Base-by-base conservation (phyloP, 345 rosid species). In the Barbarea vulgaris region DNA sequence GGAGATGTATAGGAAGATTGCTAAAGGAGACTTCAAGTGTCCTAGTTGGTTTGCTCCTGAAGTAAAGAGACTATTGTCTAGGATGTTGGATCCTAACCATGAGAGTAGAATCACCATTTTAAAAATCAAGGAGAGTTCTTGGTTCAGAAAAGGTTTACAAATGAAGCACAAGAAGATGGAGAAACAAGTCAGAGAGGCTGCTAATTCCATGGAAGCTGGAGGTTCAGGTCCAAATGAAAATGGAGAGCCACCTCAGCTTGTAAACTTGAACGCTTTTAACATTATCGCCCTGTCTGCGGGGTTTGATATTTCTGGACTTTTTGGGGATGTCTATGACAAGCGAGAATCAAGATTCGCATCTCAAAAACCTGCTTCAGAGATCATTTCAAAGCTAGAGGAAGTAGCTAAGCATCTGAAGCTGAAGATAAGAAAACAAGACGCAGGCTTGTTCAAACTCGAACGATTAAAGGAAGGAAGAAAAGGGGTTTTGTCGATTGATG, bases 1-100 rank as follows among this genome's bases (percentile, higher is more conserved):
- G 88, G 91, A 84, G 82, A 68, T 91, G 91, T 91, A 91, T 74
- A 80, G 93, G 80, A 91, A 87, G 82, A 85, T 91, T 13, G 82
- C 85, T 57, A 86, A 57, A 68, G 95, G 85, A 2, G 89, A 91
- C 9, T 89, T 85, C 73, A 89, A 63, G 72, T 89, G 74, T 70
- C 95, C 97, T 9, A 71, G 57, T 11, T 89, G 88, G 97, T 86
- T 91, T 69, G 77, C 90, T 6, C 55, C 79, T 0, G 97, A 91
- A 11, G 87, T 25, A 7, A 86, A 87, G 33, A 79, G 78, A 70
- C 78, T 91, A 7, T 39, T 91, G 65, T 62, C 15, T 46, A 89
- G 68, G 79, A 84, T 89, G 76, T 73, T 89, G 69, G 88, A 91
- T 58, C 90, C 93, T 17, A 75, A 86, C 74, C 90, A 89, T 12